phyloP scores from a whole-genome alignment of 768 basidiomycete genomes.

The Mycena kentingensis region DNA sequence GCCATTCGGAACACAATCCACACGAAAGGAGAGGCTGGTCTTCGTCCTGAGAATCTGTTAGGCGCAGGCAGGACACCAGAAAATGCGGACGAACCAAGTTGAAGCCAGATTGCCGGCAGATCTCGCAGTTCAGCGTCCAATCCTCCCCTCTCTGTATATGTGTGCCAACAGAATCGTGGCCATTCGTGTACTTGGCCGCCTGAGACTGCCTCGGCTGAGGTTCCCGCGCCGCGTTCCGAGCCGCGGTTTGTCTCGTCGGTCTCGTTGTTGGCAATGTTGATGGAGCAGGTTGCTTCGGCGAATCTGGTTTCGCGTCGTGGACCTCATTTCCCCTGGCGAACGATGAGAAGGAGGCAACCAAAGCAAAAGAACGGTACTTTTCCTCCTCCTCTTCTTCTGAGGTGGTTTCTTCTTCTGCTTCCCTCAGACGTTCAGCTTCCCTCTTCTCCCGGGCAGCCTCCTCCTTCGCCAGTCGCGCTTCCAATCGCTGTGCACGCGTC shows the following conservation, averaged over 20 bases:
- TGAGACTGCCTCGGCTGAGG: background rate
- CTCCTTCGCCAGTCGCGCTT: conserved; percentile 58
- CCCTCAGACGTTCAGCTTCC: conserved; percentile 54
- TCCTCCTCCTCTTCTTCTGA: conserved; percentile 32
- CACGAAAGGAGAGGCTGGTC: conserved; percentile 80
- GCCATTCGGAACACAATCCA: conserved; percentile 82
- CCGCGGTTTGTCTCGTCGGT: no score
- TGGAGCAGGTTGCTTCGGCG: no score
- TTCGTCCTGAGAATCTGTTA: conserved; percentile 60
- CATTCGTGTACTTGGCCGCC: conserved; percentile 11
- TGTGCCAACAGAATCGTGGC: conserved; percentile 43
- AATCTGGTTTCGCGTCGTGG: no score
- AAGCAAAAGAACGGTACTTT: conserved; percentile 18
- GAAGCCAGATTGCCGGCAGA: conserved; percentile 71
- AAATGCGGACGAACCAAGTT: conserved; percentile 59
- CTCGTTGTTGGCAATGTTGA: no score
- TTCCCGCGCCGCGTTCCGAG: background rate
- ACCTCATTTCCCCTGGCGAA: no score
- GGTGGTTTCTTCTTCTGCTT: conserved; percentile 47
- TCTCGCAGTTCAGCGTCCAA: conserved; percentile 89
- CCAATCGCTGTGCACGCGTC: conserved; percentile 60
- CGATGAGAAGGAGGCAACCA: conserved; percentile 4
- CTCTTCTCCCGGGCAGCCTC: conserved; percentile 53
- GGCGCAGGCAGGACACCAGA: background rate
- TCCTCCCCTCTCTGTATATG: conserved; percentile 60